Base-by-base conservation (phyloP, 1,284 basidiomycete genomes). In the Pisolithus thermaeus region DNA sequence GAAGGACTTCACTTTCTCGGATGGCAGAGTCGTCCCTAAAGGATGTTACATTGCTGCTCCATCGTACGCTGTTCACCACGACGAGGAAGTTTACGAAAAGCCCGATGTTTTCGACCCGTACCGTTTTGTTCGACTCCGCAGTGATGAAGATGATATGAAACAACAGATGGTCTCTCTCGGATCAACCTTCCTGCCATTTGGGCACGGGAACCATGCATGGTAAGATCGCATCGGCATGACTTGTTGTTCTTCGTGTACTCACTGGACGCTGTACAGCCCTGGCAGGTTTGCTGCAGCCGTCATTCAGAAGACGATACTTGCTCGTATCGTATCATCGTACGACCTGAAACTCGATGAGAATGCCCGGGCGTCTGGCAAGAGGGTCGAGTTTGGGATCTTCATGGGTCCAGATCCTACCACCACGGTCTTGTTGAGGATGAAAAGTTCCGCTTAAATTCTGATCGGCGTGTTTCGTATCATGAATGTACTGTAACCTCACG, bases 271-370 rank as follows among this genome's bases (percentile, higher is more conserved):
- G 7, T 18, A 4, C n/a, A 39, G 38, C 5, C 38, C 38, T 4
- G 38, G 38, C 18, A 39, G 38, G 38, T 39, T 39, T 39, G 18
- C 22, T 12, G 22, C 38, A 18, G 38, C 38, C 38, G 8, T 20
- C 4, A 39, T 39, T 22, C 38, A 39, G 38, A 39, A 39, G 22
- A 18, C 12, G 18, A 39, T 39, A 12, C 38, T 39, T 3, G 38
- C 38, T 39, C 38, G 20, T 12, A 39, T 39, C 12, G n/a, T 39
- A 9, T 20, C 38, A 18, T 20, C 38, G 38, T 45, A 78, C 57
- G 77, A 79, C 51, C 54, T 79, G 28, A 75, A 73, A 59, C 55
- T 76, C 22, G 64, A 62, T 47, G 61, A 62, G 1, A 67, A 63
- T 16, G 61, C 61, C 62, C 60, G 59, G 6, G 51, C 59, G n/a